A percentile compares a stretch with the other conserved stretches of the same genome.
Conservation (phyloP, 2,329 filamentous ascomycete species). For the Stagonosporopsis rhizophila region DNA sequence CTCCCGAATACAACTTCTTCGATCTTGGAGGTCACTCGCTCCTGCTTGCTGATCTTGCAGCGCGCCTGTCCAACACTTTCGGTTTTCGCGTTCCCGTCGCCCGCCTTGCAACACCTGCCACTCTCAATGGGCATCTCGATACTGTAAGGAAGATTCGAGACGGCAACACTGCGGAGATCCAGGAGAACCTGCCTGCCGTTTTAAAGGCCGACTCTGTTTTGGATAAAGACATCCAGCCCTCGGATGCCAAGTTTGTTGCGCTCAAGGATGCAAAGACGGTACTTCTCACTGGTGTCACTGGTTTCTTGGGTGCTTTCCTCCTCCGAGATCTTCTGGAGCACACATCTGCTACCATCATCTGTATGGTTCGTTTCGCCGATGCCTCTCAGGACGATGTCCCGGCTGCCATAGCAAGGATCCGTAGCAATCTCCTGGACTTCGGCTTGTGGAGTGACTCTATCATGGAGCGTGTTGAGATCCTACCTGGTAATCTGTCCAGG, state of each 20-base stretch:
- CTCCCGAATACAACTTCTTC: slow-evolving; percentile 77
- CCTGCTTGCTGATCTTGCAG: slow-evolving; percentile 78
- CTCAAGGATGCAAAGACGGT: slow-evolving; percentile 72
- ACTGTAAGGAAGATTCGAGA: slow-evolving; percentile 75
- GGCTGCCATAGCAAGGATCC: slow-evolving; percentile 73
- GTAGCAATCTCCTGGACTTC: slow-evolving; percentile 78
- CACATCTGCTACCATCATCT: slow-evolving; percentile 73
- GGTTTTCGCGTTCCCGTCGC: slow-evolving; percentile 76
- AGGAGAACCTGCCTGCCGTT: slow-evolving; percentile 75
- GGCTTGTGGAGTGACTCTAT: slow-evolving; percentile 79
- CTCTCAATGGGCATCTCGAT: slow-evolving; percentile 74
- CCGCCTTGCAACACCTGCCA: slow-evolving; percentile 74
- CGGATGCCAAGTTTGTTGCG: slow-evolving; percentile 61
- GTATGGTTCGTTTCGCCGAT: slow-evolving; percentile 75
- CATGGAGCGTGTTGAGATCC: slow-evolving; percentile 77
- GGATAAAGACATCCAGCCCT: slow-evolving; percentile 71
- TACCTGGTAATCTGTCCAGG: slow-evolving; percentile 75
- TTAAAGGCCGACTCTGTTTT: slow-evolving; percentile 71
- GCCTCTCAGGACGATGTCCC: slow-evolving; percentile 69
- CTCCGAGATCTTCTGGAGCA: slow-evolving; percentile 71
- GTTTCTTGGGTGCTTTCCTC: slow-evolving; percentile 78
- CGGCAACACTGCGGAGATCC: slow-evolving; percentile 75
- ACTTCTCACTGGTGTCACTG: slow-evolving; percentile 76
- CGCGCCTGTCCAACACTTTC: slow-evolving; percentile 71
- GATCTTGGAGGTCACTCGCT: slow-evolving; percentile 82